Evolutionary conservation across 257 asterid species (phyloP).

Genomic region (Plantago elongata): DNA sequence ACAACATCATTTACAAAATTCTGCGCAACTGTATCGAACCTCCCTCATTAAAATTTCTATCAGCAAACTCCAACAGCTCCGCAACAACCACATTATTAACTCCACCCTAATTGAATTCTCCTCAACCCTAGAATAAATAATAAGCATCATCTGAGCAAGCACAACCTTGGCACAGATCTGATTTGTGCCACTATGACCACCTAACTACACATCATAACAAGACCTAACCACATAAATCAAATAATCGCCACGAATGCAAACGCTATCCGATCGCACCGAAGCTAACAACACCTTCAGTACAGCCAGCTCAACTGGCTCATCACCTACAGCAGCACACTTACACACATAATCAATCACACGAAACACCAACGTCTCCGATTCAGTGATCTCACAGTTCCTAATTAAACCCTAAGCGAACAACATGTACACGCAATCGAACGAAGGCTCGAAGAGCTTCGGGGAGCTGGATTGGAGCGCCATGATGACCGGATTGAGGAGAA

Average conservation of each 20-base stretch:
- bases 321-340: conserved; percentile 66
- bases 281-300: conserved; percentile 75
- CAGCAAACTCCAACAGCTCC: conserved; percentile 83
- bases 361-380: conserved; percentile 42
- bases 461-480: conserved; percentile 71
- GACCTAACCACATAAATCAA: conserved; percentile 82
- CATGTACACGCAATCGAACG: conserved; percentile 77
- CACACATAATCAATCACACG: conserved; percentile 72
- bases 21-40: conserved; percentile 76
- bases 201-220: conserved; percentile 88
- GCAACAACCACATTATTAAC: conserved; percentile 59
- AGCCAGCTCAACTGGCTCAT: conserved; percentile 71
- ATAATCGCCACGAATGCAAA: conserved; percentile 67
- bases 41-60: conserved; percentile 88
- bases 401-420: conserved; percentile 72
- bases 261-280: conserved; percentile 77
- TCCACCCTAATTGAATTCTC: conserved; percentile 52
- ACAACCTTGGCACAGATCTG: conserved; percentile 98
- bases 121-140: conserved; percentile 81
- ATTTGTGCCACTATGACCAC: conserved; percentile 92
- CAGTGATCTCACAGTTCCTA: conserved; percentile 60
- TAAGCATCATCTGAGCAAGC: conserved; percentile 93
- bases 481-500: conserved; percentile 66
- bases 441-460: conserved; percentile 91
- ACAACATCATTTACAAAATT: conserved; percentile 70